Evolutionary conservation across 176 grass and related monocot species (phyloP), one percentile per base, ranked within the genome.

Genomic region (Bonia amplexicaulis): DNA sequence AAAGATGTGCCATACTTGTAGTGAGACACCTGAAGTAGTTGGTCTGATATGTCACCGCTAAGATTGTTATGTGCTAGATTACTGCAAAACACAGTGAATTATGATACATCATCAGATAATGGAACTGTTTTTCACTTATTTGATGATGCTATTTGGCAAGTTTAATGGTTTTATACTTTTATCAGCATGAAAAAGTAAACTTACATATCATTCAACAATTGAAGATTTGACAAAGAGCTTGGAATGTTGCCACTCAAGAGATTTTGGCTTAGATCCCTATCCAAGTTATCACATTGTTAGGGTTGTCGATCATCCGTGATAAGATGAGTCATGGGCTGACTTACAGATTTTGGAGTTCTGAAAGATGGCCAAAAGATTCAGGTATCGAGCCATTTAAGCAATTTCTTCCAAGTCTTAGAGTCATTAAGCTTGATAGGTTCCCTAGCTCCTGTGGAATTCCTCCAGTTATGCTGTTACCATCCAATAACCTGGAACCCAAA

Each of bases 251-350:
- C 95, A 22, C 16, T 91, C 61, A 97, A 89, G 31, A 51, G 1
- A 77, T 97, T 97, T 33, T 88, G 49, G 82, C 95, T 95, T 76
- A 97, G 88, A 91, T 91, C 89, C 85, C 95, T 97, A 82, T 49
- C 40, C 60, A 73, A 74, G 17, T 74, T 79, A 76, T 80, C 63
- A 59, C 41, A 80, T 26, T 54, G 55, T 91, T 80, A 87, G 42
- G 13, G 29, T 74, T 40, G 6, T 62, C 63, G 46, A 71, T 84
- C 33, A 70, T 10, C 25, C 55, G 39, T 46, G 54, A 55, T 74
- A 80, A 55, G 39, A 76, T 69, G 25, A 47, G 5, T 80, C 2
- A 54, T 62, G 39, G 45, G 23, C 55, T 70, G 62, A 86, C 96
- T 95, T 86, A 98, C 93, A 98, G 85, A 58, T 52, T 90, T 93